Conservation (phyloP, 805 yeast species). For the Brettanomyces bruxellensis region DNA sequence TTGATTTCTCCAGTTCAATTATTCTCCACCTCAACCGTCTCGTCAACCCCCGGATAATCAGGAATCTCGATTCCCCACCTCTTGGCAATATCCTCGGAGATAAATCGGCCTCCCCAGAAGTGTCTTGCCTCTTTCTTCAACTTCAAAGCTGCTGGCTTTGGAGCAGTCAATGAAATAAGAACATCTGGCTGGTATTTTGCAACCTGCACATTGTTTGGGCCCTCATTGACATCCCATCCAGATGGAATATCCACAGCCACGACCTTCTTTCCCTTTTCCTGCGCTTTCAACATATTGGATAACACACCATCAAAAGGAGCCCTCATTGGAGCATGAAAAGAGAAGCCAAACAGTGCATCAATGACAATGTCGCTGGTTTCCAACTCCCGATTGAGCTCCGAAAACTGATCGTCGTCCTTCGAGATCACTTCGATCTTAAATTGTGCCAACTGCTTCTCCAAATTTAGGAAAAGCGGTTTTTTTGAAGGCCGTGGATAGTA, state of each 20-base stretch:
- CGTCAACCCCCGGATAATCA: conserved; percentile 47
- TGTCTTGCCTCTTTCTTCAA: conserved; percentile 42
- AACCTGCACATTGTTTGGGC: conserved; percentile 43
- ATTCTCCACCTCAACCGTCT: conserved; percentile 31
- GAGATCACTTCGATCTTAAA: conserved; percentile 53
- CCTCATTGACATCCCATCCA: conserved; percentile 94
- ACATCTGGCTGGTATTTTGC: conserved; percentile 43
- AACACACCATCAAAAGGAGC: conserved; percentile 57
- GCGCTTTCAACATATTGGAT: conserved; percentile 27
- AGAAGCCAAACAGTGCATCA: conserved; percentile 89
- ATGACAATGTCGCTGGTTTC: conserved; percentile 41
- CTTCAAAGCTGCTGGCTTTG: conserved; percentile 70
- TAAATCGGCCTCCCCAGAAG: conserved; percentile 87
- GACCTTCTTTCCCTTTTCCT: conserved; percentile 38
- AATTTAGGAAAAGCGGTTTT: conserved; percentile 45
- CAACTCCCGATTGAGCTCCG: conserved; percentile 20
- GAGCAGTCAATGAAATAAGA: conserved; percentile 83
- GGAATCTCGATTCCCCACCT: conserved; percentile 67
- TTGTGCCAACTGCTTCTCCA: conserved; percentile 58
- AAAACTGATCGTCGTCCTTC: conserved; percentile 7
- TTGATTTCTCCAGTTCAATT: background rate
- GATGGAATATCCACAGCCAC: conserved; percentile 88
- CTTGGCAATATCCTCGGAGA: conserved; percentile 54
- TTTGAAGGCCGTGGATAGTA: conserved; percentile 70
- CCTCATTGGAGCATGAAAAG: conserved; percentile 83